Conservation (phyloP, 768 basidiomycete genomes). For the Kwoniella dendrophila region DNA sequence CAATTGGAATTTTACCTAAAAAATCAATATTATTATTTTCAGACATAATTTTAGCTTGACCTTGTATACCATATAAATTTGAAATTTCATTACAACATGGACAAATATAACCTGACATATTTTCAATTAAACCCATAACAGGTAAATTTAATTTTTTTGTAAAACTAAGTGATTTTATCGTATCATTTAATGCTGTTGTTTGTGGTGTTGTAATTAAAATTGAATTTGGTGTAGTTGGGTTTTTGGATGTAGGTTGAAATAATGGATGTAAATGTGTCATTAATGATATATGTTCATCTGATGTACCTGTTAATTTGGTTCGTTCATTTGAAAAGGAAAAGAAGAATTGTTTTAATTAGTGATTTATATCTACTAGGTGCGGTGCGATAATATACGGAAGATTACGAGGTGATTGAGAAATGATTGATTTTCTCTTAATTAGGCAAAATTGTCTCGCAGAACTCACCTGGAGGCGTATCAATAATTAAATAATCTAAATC, state of each 20-base stretch:
- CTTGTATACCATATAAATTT: constrained; percentile 93
- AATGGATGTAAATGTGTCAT: constrained; percentile 89
- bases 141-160: constrained; percentile 82
- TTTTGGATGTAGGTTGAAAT: constrained; percentile 57
- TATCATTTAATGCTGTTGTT: constrained; percentile 91
- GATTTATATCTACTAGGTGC: too few relatives aligned
- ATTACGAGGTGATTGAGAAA: too few relatives aligned
- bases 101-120: constrained; percentile 98
- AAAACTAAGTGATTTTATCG: constrained; percentile 94
- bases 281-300: constrained; percentile 95
- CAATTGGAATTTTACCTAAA: constrained; percentile 87
- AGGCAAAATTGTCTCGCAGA: too few relatives aligned
- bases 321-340: not conserved
- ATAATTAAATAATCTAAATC: constrained; percentile 89
- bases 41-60: constrained; percentile 63
- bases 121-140: constrained; percentile 90
- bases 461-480: constrained; percentile 93
- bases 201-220: constrained; percentile 97
- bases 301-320: constrained; percentile 72
- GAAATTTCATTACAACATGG: constrained; percentile 95
- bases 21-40: constrained; percentile 61
- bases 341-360: too few relatives aligned
- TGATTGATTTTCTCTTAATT: too few relatives aligned
- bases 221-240: constrained; percentile 66
- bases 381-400: not conserved